A percentile compares a stretch with the other conserved stretches of the same genome.
These are phyloP conservation scores for Ophiocordyceps robertsii DNA, from an alignment of 2,329 filamentous ascomycete species.

Conservation along the genomic window DNA sequence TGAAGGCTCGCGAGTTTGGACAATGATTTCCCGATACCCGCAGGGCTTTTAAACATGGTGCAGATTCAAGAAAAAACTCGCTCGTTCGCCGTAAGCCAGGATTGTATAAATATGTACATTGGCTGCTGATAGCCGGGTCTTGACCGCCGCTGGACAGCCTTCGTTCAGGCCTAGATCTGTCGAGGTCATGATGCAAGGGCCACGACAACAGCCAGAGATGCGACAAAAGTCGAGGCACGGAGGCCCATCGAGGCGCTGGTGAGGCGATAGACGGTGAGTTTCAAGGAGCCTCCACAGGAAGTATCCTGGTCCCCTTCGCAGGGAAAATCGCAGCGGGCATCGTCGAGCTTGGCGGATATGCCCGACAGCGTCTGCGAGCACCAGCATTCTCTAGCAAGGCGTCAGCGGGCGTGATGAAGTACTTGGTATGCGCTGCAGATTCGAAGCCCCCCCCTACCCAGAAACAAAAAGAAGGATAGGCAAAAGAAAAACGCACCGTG, in stretches of 20 bases:
- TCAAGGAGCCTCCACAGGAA: conserved; percentile 40
- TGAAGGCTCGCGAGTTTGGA: too few species aligned
- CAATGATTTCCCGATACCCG: too few species aligned
- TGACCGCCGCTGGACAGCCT: too few species aligned
- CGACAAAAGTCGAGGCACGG: background rate
- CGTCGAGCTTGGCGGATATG: conserved; percentile 30
- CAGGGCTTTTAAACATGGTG: too few species aligned
- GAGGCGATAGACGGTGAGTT: conserved; percentile 29
- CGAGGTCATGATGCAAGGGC: background rate
- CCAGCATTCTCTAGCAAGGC: conserved; percentile 39
- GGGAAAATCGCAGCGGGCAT: conserved; percentile 33
- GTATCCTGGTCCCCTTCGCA: conserved; percentile 39
- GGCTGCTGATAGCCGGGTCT: too few species aligned
- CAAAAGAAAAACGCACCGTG: conserved; percentile 18
- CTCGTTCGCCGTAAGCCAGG: too few species aligned
- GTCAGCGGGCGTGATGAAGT: background rate
- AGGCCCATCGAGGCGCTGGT: conserved; percentile 4
- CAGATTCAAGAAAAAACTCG: too few species aligned
- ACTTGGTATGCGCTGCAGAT: background rate
- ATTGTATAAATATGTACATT: too few species aligned
- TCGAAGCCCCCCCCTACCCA: too few species aligned
- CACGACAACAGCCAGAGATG: background rate
- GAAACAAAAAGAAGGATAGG: background rate
- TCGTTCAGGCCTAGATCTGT: background rate
- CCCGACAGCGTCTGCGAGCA: conserved; percentile 36